These are phyloP conservation scores for Coemansia sp. DNA, from an alignment of 192 early-diverging fungal genomes.

Conservation along the genomic window DNA sequence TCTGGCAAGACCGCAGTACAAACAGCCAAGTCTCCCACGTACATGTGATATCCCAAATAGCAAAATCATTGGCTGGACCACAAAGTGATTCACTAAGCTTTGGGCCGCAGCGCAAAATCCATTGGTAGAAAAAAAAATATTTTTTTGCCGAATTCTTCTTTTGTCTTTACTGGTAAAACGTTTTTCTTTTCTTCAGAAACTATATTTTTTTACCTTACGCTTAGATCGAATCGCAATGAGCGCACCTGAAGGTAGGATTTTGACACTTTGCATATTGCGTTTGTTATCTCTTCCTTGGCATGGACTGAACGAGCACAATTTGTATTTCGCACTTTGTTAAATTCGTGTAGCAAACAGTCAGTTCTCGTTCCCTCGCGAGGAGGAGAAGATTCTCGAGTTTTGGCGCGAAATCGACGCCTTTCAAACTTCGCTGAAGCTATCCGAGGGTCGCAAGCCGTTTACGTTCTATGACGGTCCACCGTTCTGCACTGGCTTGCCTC, in stretches of 20 bases:
- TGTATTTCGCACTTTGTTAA: background rate
- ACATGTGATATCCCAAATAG: background rate
- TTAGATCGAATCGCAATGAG: conserved; percentile 2
- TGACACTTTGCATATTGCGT: background rate
- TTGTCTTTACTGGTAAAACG: background rate
- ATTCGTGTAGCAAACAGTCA: conserved; percentile 29
- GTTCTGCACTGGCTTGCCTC: conserved; percentile 97
- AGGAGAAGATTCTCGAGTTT: conserved; percentile 89
- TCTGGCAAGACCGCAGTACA: background rate
- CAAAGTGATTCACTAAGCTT: conserved; percentile 9
- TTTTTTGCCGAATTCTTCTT: background rate
- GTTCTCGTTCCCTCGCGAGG: conserved; percentile 92
- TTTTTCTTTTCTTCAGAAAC: background rate
- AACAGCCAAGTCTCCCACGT: conserved; percentile 1
- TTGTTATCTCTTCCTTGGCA: background rate
- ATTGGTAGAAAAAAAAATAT: background rate
- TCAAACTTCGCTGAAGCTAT: conserved; percentile 85
- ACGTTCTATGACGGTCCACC: conserved; percentile 99
- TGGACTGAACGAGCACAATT: background rate
- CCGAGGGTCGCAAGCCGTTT: conserved; percentile 84
- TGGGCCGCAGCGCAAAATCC: background rate
- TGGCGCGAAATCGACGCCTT: conserved; percentile 99
- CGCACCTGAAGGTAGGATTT: conserved; percentile 15
- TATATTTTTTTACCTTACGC: background rate
- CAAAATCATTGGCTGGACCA: conserved; percentile 1